These are phyloP conservation scores for Nepenthes gracilis DNA, from an alignment of 148 eudicot genomes.

Conservation along the genomic window DNA sequence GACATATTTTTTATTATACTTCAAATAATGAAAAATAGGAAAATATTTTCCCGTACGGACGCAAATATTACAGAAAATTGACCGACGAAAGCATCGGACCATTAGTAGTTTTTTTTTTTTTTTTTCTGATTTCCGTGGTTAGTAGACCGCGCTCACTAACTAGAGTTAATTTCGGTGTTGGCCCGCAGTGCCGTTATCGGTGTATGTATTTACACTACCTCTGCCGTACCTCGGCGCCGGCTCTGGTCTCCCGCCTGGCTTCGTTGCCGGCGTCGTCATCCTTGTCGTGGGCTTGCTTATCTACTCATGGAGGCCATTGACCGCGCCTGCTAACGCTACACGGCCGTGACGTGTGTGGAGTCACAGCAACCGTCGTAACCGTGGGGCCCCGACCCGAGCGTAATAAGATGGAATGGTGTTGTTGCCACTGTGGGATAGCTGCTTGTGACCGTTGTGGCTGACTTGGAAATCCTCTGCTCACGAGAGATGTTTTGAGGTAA, in stretches of 20 bases:
- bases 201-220: constrained; percentile 75
- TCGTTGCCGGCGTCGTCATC: constrained; percentile 54
- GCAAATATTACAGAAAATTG: no score
- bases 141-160: neutral
- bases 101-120: neutral
- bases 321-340: constrained; percentile 19
- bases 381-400: no score
- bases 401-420: no score
- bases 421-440: no score
- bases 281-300: constrained; percentile 68
- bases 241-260: constrained; percentile 77
- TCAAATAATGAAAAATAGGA: no score
- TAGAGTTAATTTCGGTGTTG: neutral
- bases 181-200: constrained; percentile 67
- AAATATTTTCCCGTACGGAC: no score
- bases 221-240: constrained; percentile 83
- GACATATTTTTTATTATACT: no score
- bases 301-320: constrained; percentile 47
- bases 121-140: neutral
- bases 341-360: constrained; percentile 9
- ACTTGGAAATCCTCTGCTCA: no score
- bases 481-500: no score
- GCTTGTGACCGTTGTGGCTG: no score
- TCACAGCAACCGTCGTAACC: no score
- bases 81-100: no score